These are phyloP conservation scores for Podosphaera aphanis DNA, from an alignment of 2,329 filamentous ascomycete species.

Conservation along the genomic window DNA sequence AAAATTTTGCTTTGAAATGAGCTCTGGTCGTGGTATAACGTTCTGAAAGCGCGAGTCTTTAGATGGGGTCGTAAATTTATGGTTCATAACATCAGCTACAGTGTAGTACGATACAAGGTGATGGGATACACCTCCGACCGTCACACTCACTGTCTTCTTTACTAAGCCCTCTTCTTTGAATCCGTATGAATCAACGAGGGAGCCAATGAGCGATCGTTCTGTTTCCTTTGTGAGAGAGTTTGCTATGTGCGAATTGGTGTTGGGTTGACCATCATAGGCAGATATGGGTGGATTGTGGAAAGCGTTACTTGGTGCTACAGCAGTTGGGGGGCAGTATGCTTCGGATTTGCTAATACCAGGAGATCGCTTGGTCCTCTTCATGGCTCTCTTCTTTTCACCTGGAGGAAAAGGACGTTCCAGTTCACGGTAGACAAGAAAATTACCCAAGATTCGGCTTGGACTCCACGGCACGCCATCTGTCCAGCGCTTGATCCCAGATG, in stretches of 20 bases:
- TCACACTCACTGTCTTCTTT: constrained; percentile 82
- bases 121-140: constrained; percentile 49
- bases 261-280: constrained; percentile 4
- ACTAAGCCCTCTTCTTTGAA: constrained; percentile 67
- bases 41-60: constrained; percentile 26
- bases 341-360: constrained; percentile 13
- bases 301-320: constrained; percentile 2
- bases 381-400: constrained; percentile 65
- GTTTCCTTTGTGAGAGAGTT: constrained; percentile 13
- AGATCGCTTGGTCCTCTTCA: constrained; percentile 37
- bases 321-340: constrained; percentile 2
- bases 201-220: constrained; percentile 37
- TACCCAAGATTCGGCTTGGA: constrained; percentile 81
- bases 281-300: constrained; percentile 5
- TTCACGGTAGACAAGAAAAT: constrained; percentile 89
- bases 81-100: constrained; percentile 47
- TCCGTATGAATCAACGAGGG: constrained; percentile 68
- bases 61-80: constrained; percentile 31
- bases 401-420: constrained; percentile 87
- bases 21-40: constrained; percentile 30
- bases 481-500: constrained; percentile 83
- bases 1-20: constrained; percentile 41
- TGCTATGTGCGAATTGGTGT: constrained; percentile 3
- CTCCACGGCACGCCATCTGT: constrained; percentile 84
- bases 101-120: constrained; percentile 81